Evolutionary conservation across 169 alveolate genomes (phyloP).

Genomic region (Condylostoma magnum): DNA sequence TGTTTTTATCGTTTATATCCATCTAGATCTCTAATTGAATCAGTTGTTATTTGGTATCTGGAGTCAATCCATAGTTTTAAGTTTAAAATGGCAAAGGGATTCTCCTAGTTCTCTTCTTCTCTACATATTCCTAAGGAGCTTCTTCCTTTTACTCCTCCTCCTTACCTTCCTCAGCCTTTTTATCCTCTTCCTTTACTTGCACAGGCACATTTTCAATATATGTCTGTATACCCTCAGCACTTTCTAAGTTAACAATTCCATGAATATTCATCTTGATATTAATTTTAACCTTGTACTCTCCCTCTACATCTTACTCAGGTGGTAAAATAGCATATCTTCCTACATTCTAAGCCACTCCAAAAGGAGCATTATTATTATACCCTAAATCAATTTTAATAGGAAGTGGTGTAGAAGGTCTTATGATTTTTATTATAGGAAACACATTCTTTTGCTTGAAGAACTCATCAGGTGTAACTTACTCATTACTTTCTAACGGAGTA

Average conservation of each 20-base stretch:
- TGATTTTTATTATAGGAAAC: constrained; percentile 66
- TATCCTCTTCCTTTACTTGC: constrained; percentile 42
- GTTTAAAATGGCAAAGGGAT: constrained; percentile 31
- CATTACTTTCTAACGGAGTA: constrained; percentile 51
- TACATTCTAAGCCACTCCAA: not conserved
- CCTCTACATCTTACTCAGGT: constrained; percentile 33
- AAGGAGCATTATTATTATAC: constrained; percentile 38
- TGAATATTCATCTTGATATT: constrained; percentile 38
- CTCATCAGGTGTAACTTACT: constrained; percentile 47
- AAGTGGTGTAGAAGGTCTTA: constrained; percentile 67
- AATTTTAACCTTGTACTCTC: constrained; percentile 51
- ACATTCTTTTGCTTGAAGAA: constrained; percentile 60
- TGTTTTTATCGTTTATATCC: constrained; percentile 42
- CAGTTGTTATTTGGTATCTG: constrained; percentile 17
- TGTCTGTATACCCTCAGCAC: constrained; percentile 32
- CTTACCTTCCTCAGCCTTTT: constrained; percentile 27
- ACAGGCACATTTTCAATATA: constrained; percentile 29
- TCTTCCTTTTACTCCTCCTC: constrained; percentile 41
- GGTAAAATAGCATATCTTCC: constrained; percentile 11
- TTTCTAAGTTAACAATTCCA: constrained; percentile 42
- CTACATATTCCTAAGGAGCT: constrained; percentile 31
- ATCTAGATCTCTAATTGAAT: constrained; percentile 29
- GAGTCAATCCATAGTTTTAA: constrained; percentile 36
- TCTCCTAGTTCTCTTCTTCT: constrained; percentile 39
- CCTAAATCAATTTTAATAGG: constrained; percentile 67